phyloP scores from a whole-genome alignment of 805 yeast species.

The Spathaspora sp. region DNA sequence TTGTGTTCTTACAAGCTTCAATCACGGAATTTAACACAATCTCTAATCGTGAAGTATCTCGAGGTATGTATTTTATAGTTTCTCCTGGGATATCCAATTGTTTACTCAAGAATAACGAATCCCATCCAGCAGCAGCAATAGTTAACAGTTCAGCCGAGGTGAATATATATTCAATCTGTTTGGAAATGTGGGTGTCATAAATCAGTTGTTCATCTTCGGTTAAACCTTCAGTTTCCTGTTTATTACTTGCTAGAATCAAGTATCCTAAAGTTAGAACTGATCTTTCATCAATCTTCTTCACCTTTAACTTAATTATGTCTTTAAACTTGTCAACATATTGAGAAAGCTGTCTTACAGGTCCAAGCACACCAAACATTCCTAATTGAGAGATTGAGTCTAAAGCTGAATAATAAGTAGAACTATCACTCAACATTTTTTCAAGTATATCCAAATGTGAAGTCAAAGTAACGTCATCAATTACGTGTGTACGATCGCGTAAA shows the following conservation, averaged over 20 bases:
- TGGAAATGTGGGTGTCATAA: slow-evolving; percentile 58
- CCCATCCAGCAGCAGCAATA: slow-evolving; percentile 72
- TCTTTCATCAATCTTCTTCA: slow-evolving; percentile 56
- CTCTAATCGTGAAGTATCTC: slow-evolving; percentile 15
- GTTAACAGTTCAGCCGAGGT: slow-evolving; percentile 82
- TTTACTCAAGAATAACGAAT: slow-evolving; percentile 50
- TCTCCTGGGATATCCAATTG: slow-evolving; percentile 52
- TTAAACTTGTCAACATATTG: slow-evolving; percentile 13
- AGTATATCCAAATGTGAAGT: slow-evolving; percentile 11
- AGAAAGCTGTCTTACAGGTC: slow-evolving; percentile 19
- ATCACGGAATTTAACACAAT: slow-evolving; percentile 49
- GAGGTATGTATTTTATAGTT: slow-evolving; percentile 13
- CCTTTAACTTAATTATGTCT: slow-evolving; percentile 30
- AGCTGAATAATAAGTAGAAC: slow-evolving; percentile 20
- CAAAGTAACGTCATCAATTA: slow-evolving; percentile 11
- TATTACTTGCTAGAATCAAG: slow-evolving; percentile 40
- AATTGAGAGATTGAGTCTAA: slow-evolving; percentile 43
- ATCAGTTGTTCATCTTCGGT: slow-evolving; percentile 41
- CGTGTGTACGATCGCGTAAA: slow-evolving; percentile 23
- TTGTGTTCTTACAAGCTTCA: slow-evolving; percentile 54
- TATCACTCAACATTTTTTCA: slow-evolving; percentile 13
- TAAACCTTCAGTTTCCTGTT: slow-evolving; percentile 13
- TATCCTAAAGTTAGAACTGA: slow-evolving; percentile 56
- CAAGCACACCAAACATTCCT: slow-evolving; percentile 43
- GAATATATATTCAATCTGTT: slow-evolving; percentile 72